These are phyloP conservation scores for Schizophyllum commune DNA, from an alignment of 1,284 basidiomycete genomes.

Conservation along the genomic window DNA sequence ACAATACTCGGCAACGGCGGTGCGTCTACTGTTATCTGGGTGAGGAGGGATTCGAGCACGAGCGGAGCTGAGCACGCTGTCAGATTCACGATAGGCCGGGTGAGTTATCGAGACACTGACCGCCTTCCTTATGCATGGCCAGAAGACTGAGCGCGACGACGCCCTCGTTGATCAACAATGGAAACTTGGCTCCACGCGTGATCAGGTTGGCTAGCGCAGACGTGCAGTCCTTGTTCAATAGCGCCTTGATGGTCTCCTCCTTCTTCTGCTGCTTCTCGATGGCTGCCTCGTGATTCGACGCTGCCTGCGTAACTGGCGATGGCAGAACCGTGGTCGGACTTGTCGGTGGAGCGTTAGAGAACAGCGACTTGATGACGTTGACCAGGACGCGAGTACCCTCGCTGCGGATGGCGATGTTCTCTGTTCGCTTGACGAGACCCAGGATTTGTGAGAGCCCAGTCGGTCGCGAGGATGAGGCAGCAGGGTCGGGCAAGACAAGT, in stretches of 20 bases:
- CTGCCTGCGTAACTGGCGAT: conserved; percentile 3
- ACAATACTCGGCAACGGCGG: background rate
- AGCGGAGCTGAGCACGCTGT: conserved; percentile 38
- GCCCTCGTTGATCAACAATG: conserved; percentile 85
- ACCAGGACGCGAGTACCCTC: conserved; percentile 87
- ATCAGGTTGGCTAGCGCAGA: conserved; percentile 67
- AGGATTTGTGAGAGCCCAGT: conserved; percentile 65
- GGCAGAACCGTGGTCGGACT: conserved; percentile 18
- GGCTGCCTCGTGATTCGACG: conserved; percentile 16
- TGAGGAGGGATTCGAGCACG: conserved; percentile 51
- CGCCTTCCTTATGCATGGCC: conserved; percentile 59
- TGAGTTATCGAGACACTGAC: conserved; percentile 15
- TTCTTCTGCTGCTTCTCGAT: conserved; percentile 37
- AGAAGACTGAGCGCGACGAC: conserved; percentile 79
- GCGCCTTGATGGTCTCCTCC: conserved; percentile 43
- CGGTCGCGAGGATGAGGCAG: conserved; percentile 6
- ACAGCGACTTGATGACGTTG: conserved; percentile 70
- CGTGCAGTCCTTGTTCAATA: conserved; percentile 47
- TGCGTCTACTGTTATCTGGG: conserved; percentile 40
- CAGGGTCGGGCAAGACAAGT: conserved; percentile 34
- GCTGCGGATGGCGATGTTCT: conserved; percentile 77
- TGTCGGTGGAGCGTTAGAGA: conserved; percentile 40
- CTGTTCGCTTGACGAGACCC: conserved; percentile 69
- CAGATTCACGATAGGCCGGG: conserved; percentile 7
- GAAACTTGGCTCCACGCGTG: conserved; percentile 71